Conservation (phyloP, 306 rosid genomes). For the Alnus glutinosa region DNA sequence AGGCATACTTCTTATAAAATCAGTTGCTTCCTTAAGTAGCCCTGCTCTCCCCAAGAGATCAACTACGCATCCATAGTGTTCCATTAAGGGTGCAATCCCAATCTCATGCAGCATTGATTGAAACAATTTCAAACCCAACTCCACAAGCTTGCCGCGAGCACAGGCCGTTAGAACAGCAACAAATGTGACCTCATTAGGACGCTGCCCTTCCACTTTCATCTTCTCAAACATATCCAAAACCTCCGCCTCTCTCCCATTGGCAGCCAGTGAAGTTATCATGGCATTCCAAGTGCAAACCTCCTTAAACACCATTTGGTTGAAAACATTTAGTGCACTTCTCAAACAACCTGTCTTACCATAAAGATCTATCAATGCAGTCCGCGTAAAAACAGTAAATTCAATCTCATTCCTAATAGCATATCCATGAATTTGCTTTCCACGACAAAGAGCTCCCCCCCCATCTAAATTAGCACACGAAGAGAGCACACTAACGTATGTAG, state of each 20-base stretch:
- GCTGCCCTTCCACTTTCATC: conserved; percentile 47
- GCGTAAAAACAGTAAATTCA: conserved; percentile 48
- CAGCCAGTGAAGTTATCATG: conserved; percentile 70
- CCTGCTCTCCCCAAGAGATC: conserved; percentile 87
- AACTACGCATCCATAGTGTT: conserved; percentile 72
- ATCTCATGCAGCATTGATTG: conserved; percentile 47
- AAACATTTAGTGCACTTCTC: conserved; percentile 41
- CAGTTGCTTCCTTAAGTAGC: conserved; percentile 61
- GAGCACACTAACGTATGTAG: conserved; percentile 65
- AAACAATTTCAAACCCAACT: conserved; percentile 58
- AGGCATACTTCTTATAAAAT: conserved; percentile 59
- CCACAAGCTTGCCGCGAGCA: conserved; percentile 58
- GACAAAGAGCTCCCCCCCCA: conserved; percentile 47
- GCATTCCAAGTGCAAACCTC: conserved; percentile 81
- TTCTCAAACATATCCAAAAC: conserved; percentile 59
- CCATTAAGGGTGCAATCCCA: conserved; percentile 49
- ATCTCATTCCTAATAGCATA: conserved; percentile 40
- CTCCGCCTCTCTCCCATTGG: conserved; percentile 65
- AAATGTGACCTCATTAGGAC: conserved; percentile 62
- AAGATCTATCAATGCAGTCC: conserved; percentile 61
- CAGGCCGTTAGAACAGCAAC: conserved; percentile 73
- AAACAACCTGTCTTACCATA: conserved; percentile 77
- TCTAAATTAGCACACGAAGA: conserved; percentile 60
- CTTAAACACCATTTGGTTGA: conserved; percentile 37
- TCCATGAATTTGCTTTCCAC: conserved; percentile 69